Base-by-base conservation (phyloP, 2,329 filamentous ascomycete species). In the Periconia macrospinosa region DNA sequence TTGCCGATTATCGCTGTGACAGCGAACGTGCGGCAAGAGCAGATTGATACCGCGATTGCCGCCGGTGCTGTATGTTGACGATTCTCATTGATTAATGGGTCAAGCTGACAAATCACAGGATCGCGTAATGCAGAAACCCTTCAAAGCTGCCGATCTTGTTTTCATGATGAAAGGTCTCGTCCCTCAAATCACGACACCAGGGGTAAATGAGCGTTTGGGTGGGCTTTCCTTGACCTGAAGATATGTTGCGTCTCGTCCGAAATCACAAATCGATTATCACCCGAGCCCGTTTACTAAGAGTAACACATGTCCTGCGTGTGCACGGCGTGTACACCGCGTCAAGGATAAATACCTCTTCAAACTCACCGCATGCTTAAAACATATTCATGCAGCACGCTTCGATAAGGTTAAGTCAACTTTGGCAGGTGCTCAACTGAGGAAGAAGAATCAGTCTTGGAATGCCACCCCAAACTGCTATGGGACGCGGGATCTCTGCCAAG, bases 1-100 rank as follows among this genome's bases (percentile, higher is more conserved):
- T 40, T 75, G 17, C 72, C 71, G 0, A 63, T 75, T 19, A 72
- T 75, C n/a, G 71, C 68, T 1, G 71, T 75, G 1, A 75, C 72
- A 8, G 72, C 72, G 11, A 74, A 75, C 45, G 71, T 73, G 14
- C 52, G 72, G 14, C 60, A 67, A 33, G 70, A 72, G 55, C 72
- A 74, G 54, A 70, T 75, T 19, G 61, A 66, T 23, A 61, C 56
- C 13, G 72, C 72, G 2, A 68, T 70, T 48, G 56, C 60, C 30
- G 70, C 70, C 30, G 72, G 72, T 14, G 69, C 71, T 35, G 69
- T 70, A 56, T 45, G 68, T 63, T 1, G 13, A 15, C 6, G 8
- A 7, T 5, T 27, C 19, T 2, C 27, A 41, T 30, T 11, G 40
- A 13, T 2, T n/a, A 37, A 30, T 10, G n/a, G 20, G 45, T 41